These are phyloP conservation scores for Noccaea caerulescens DNA, from an alignment of 345 rosid species.

Conservation along the genomic window DNA sequence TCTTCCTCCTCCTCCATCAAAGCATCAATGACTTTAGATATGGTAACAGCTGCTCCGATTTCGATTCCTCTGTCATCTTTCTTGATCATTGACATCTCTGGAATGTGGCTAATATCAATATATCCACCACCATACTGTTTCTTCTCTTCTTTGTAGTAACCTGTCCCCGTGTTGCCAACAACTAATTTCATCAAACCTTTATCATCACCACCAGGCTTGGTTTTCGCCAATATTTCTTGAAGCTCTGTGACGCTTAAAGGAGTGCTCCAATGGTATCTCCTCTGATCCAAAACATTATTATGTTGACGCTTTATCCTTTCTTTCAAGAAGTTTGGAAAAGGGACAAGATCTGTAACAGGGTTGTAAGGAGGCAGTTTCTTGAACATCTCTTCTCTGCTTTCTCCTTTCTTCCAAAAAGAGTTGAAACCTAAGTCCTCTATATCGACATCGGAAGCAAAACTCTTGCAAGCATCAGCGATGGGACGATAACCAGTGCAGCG, in stretches of 20 bases:
- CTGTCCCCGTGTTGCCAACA: slow-evolving; percentile 74
- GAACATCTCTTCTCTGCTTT: slow-evolving; percentile 51
- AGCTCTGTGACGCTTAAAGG: slow-evolving; percentile 62
- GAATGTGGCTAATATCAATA: slow-evolving; percentile 65
- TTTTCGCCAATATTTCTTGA: slow-evolving; percentile 45
- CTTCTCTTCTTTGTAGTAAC: slow-evolving; percentile 73
- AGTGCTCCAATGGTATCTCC: slow-evolving; percentile 52
- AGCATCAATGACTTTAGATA: slow-evolving; percentile 69
- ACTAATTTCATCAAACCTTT: slow-evolving; percentile 53
- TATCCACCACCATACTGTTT: slow-evolving; percentile 53
- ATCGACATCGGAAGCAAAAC: slow-evolving; percentile 81
- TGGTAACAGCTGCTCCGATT: slow-evolving; percentile 80
- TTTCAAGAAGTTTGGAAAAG: slow-evolving; percentile 73
- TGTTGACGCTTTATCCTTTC: slow-evolving; percentile 35
- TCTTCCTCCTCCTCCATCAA: slow-evolving; percentile 52
- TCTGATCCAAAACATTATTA: slow-evolving; percentile 49
- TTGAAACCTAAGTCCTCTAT: slow-evolving; percentile 88
- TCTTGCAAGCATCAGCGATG: slow-evolving; percentile 89
- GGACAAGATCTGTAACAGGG: slow-evolving; percentile 33
- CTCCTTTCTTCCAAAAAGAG: slow-evolving; percentile 75
- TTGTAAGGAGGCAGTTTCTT: slow-evolving; percentile 56
- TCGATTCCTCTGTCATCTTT: slow-evolving; percentile 58
- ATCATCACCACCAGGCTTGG: neutral
- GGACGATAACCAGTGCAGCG: slow-evolving; percentile 96
- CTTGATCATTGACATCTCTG: slow-evolving; percentile 61